Conservation (phyloP, 176 grass and related monocot genomes). For the Phoenix dactylifera region DNA sequence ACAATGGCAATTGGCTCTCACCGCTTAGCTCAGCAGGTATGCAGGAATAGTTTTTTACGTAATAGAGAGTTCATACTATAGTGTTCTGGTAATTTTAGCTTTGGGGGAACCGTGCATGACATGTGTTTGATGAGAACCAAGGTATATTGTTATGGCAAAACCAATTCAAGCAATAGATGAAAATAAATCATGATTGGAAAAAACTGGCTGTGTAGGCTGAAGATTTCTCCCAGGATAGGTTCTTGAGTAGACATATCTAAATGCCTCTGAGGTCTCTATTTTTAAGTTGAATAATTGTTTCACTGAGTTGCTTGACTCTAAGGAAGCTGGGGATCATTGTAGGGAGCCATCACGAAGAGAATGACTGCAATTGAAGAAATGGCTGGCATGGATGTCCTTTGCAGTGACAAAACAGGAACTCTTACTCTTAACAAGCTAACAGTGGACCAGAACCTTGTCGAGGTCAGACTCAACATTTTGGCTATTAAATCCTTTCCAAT, state of each 20-base stretch:
- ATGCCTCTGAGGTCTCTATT: too few relatives aligned
- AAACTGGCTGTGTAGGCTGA: too few relatives aligned
- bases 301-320: too few relatives aligned
- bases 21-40: slow-evolving; percentile 58
- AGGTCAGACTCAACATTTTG: slow-evolving; percentile 11
- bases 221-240: too few relatives aligned
- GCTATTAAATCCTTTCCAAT: background rate
- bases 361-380: slow-evolving; percentile 94
- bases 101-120: too few relatives aligned
- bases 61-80: background rate
- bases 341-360: slow-evolving; percentile 81
- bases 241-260: too few relatives aligned
- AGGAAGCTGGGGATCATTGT: background rate
- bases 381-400: slow-evolving; percentile 86
- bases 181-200: too few relatives aligned
- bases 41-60: background rate
- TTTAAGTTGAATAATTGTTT: too few relatives aligned
- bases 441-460: slow-evolving; percentile 63
- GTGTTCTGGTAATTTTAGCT: background rate
- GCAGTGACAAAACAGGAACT: slow-evolving; percentile 84
- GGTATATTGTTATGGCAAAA: too few relatives aligned
- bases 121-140: too few relatives aligned
- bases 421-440: slow-evolving; percentile 64
- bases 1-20: slow-evolving; percentile 84
- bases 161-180: too few relatives aligned